Conservation (phyloP, 768 basidiomycete species). For the Amanita fuliginea region DNA sequence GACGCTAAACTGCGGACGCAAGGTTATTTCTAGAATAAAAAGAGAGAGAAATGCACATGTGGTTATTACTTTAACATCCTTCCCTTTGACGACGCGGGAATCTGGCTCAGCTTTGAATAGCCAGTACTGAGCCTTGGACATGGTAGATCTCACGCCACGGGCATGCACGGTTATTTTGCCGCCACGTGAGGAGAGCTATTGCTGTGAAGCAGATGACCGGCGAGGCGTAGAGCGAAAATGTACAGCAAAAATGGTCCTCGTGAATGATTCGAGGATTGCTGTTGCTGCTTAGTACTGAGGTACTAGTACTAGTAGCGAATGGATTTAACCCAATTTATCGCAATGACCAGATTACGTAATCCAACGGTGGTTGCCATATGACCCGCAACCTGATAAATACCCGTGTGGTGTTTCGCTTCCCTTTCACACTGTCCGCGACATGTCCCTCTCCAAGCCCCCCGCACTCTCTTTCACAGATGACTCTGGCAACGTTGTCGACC, state of each 20-base stretch:
- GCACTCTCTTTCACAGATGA: not conserved
- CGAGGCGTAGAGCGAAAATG: not conserved
- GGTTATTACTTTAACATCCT: conserved; percentile 62
- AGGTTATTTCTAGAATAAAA: not conserved
- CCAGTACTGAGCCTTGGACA: conserved; percentile 34
- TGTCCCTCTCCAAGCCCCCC: not conserved
- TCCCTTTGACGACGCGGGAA: conserved; percentile 74
- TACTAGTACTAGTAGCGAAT: not conserved
- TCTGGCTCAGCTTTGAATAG: conserved; percentile 85
- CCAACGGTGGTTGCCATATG: not conserved
- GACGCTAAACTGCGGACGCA: conserved; percentile 55
- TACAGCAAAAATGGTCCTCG: not conserved
- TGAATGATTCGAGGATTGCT: not conserved
- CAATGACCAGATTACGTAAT: not conserved
- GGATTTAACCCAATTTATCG: not conserved
- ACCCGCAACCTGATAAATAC: not conserved
- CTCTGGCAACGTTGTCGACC: conserved; percentile 54
- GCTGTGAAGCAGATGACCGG: not conserved
- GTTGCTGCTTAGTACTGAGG: too few relatives aligned
- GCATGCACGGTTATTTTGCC: not conserved
- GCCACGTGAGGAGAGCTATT: too few relatives aligned
- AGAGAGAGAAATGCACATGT: not conserved
- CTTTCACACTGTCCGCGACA: not conserved
- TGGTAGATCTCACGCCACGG: not conserved
- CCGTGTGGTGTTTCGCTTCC: not conserved